phyloP scores from a whole-genome alignment of 345 rosid genomes.

The Salix arbutifolia region DNA sequence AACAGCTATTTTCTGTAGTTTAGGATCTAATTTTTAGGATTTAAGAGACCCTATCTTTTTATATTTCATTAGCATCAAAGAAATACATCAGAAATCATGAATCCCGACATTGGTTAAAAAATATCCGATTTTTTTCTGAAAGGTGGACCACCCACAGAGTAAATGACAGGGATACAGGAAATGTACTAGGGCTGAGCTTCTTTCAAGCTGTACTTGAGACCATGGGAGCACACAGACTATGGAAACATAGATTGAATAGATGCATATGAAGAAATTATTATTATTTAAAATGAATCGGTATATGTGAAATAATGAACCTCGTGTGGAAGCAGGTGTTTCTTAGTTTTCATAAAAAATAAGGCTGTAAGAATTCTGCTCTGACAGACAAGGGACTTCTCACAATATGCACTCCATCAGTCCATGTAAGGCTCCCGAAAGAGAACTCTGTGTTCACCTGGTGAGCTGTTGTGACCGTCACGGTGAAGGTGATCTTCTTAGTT shows the following conservation, averaged over 20 bases:
- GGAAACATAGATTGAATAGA: not conserved
- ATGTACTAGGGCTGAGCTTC: not conserved
- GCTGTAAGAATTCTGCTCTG: constrained; percentile 31
- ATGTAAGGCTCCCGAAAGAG: constrained; percentile 59
- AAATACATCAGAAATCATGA: not conserved
- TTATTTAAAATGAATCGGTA: not conserved
- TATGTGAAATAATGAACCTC: not conserved
- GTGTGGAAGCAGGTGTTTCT: not conserved
- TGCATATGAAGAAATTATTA: not conserved
- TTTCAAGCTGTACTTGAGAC: not conserved
- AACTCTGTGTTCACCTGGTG: constrained; percentile 39
- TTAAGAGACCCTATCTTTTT: too few relatives aligned
- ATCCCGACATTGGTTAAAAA: not conserved
- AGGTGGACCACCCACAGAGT: not conserved
- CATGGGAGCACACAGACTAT: not conserved
- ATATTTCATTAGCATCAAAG: too few relatives aligned
- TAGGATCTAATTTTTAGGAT: too few relatives aligned
- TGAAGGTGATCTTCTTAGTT: constrained; percentile 16
- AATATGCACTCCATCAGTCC: constrained; percentile 36
- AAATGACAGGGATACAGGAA: not conserved
- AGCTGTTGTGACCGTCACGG: constrained; percentile 19
- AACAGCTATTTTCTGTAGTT: too few relatives aligned
- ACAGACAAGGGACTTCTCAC: constrained; percentile 53
- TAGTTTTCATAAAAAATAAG: constrained; percentile 11
- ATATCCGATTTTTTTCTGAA: not conserved